These are phyloP conservation scores for Saposhnikovia divaricata DNA, from an alignment of 129 eudicot genomes.

Conservation along the genomic window DNA sequence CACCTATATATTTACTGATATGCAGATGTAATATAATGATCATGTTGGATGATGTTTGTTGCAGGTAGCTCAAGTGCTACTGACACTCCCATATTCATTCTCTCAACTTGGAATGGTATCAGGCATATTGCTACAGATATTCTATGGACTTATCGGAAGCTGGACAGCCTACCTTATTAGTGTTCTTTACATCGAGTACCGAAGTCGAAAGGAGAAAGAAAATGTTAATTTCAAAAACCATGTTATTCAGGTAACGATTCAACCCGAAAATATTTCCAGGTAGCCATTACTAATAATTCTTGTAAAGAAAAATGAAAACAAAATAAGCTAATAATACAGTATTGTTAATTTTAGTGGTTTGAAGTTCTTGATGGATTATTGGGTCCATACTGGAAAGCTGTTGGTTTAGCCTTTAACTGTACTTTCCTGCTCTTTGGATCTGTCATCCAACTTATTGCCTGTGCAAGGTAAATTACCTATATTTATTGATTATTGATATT, in stretches of 20 bases:
- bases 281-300: background rate
- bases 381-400: slow-evolving; percentile 14
- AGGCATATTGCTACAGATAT: slow-evolving; percentile 4
- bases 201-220: slow-evolving; percentile 32
- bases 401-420: slow-evolving; percentile 17
- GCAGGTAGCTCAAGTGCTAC: slow-evolving; percentile 34
- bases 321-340: background rate
- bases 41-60: slow-evolving; percentile 8
- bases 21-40: background rate
- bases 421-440: slow-evolving; percentile 18
- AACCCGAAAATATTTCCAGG: background rate
- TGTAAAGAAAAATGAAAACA: background rate
- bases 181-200: slow-evolving; percentile 27
- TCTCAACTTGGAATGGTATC: slow-evolving; percentile 33
- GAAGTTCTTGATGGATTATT: slow-evolving; percentile 19
- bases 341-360: slow-evolving; percentile 7
- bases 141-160: slow-evolving; percentile 11
- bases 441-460: slow-evolving; percentile 16
- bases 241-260: slow-evolving; percentile 27
- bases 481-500: no score
- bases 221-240: slow-evolving; percentile 31
- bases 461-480: slow-evolving; percentile 11
- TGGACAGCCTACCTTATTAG: slow-evolving; percentile 31
- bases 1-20: no score
- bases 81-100: slow-evolving; percentile 31